Evolutionary conservation across 2,329 filamentous ascomycete species (phyloP).

Genomic region (Neofusicoccum umdonicola): DNA sequence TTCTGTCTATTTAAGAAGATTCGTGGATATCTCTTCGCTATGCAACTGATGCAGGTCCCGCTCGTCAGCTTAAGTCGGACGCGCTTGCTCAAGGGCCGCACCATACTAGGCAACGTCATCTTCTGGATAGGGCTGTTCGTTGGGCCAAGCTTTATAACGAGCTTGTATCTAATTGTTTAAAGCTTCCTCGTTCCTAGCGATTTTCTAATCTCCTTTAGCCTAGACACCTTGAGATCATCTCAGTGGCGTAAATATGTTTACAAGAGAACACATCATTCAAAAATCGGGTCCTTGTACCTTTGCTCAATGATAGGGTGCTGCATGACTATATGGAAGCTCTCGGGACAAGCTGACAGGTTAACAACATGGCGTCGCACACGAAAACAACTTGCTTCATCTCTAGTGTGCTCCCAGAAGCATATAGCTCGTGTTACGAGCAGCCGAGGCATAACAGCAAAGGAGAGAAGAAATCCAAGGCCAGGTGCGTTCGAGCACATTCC

Average conservation of each 20-base stretch:
- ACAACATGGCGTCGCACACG: neutral
- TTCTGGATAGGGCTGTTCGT: slow-evolving; percentile 81
- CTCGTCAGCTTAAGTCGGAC: slow-evolving; percentile 67
- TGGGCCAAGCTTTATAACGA: slow-evolving; percentile 64
- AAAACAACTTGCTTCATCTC: neutral
- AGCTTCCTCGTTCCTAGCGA: neutral
- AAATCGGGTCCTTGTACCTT: no score
- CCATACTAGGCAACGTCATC: slow-evolving; percentile 67
- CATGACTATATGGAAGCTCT: no score
- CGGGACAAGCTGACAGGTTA: no score
- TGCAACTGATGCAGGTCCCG: slow-evolving; percentile 73
- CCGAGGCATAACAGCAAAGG: no score
- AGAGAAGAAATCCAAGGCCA: no score
- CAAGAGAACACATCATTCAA: no score
- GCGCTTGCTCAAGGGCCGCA: slow-evolving; percentile 60
- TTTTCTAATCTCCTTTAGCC: neutral
- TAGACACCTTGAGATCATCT: neutral
- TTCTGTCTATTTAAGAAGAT: slow-evolving; percentile 78
- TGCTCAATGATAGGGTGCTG: no score
- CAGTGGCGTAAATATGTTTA: neutral
- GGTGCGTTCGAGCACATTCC: no score
- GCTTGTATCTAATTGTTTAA: slow-evolving; percentile 51
- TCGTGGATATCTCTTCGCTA: slow-evolving; percentile 67
- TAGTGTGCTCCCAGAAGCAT: neutral
- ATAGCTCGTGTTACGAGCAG: neutral